Percentiles rank a stretch among this genome's conserved stretches.
Evolutionary conservation across 192 early-diverging fungal species (phyloP).

Genomic region (Phlyctochytrium bullatum): DNA sequence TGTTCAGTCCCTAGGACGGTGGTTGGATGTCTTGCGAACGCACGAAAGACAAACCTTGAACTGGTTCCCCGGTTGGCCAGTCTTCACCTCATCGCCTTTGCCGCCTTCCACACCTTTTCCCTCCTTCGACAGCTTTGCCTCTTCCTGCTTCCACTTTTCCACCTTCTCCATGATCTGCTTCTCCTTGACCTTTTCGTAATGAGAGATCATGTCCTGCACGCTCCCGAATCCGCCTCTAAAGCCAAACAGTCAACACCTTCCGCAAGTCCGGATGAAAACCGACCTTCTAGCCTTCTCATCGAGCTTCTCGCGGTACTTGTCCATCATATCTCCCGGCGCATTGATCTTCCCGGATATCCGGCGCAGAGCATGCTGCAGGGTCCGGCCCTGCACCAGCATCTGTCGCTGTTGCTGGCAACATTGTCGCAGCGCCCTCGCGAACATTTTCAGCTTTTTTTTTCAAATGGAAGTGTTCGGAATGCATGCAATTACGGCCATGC

Average conservation of each 20-base stretch:
- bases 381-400: too few species aligned
- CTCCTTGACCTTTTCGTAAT: constrained; percentile 14
- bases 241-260: too few species aligned
- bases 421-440: too few species aligned
- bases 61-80: not conserved
- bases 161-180: not conserved
- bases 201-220: constrained; percentile 43
- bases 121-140: constrained; percentile 26
- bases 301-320: constrained; percentile 68
- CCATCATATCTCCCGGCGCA: too few species aligned
- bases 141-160: constrained; percentile 9
- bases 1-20: constrained; percentile 18
- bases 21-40: not conserved
- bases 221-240: constrained; percentile 48
- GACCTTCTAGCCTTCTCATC: constrained; percentile 48
- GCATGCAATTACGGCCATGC: too few species aligned
- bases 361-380: too few species aligned
- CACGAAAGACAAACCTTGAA: constrained; percentile 1
- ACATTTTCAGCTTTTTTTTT: too few species aligned
- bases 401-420: too few species aligned
- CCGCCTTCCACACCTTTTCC: too few species aligned
- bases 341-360: too few species aligned
- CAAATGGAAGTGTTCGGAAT: too few species aligned
- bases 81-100: constrained; percentile 12
- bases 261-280: constrained; percentile 12